These are phyloP conservation scores for Plasmodium gallinaceum DNA, from an alignment of 169 alveolate genomes.

Conservation along the genomic window DNA sequence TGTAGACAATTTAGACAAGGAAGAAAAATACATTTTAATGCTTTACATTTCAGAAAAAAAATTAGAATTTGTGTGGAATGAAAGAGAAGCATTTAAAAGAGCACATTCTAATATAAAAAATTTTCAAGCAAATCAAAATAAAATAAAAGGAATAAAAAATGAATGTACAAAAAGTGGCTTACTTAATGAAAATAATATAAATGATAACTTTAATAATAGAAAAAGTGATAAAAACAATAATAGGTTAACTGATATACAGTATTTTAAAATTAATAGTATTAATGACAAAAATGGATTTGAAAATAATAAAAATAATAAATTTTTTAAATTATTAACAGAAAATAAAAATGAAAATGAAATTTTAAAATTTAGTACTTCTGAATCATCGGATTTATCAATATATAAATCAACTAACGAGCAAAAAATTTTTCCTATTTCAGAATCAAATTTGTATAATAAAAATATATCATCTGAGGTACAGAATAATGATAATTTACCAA, in stretches of 20 bases:
- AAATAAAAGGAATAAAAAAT: constrained; percentile 7
- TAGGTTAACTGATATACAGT: neutral
- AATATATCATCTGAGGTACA: neutral
- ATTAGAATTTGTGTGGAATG: constrained; percentile 10
- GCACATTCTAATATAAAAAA: constrained; percentile 2
- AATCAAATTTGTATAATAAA: neutral
- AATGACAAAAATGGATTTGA: neutral
- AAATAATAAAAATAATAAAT: neutral
- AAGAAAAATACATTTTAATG: constrained; percentile 69
- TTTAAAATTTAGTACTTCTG: too few species aligned
- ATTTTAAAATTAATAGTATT: neutral
- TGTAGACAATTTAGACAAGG: constrained; percentile 41
- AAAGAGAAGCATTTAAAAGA: constrained; percentile 10
- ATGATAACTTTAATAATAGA: neutral
- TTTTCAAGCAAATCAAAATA: constrained; percentile 5
- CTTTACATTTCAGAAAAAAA: constrained; percentile 60
- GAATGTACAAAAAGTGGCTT: neutral
- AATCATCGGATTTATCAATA: too few species aligned
- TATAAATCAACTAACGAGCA: neutral
- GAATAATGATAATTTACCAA: neutral
- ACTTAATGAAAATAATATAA: neutral
- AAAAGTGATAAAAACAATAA: neutral
- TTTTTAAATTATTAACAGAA: neutral
- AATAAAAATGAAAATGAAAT: neutral
- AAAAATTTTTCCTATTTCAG: neutral